phyloP scores from a whole-genome alignment of 179 eudicot species.

The Silene noctiflora region DNA sequence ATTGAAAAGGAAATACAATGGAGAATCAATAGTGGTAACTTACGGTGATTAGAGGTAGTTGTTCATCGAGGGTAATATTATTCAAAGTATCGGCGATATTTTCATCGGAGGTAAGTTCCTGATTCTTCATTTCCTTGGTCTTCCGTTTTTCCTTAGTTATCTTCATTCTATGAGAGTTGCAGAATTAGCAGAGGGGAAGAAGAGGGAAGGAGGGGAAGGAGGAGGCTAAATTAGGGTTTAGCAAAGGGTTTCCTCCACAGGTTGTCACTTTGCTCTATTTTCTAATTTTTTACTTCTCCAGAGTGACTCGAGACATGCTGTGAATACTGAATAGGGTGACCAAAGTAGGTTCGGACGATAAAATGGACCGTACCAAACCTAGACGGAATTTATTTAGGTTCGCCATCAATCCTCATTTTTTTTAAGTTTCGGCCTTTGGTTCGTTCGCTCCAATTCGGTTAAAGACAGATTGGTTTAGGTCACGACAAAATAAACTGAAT shows the following conservation, averaged over 20 bases:
- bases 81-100: neutral
- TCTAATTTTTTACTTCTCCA: too few relatives aligned
- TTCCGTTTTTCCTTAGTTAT: neutral
- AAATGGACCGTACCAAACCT: too few relatives aligned
- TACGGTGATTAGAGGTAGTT: slow-evolving; percentile 18
- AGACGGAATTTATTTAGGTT: too few relatives aligned
- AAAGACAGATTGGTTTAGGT: too few relatives aligned
- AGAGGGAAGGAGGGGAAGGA: neutral
- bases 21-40: neutral
- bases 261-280: too few relatives aligned
- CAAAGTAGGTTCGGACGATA: too few relatives aligned
- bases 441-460: too few relatives aligned
- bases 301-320: too few relatives aligned
- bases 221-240: slow-evolving; percentile 13
- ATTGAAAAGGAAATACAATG: neutral
- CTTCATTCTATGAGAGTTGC: neutral
- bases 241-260: neutral
- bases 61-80: neutral
- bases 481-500: too few relatives aligned
- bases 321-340: too few relatives aligned
- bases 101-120: neutral
- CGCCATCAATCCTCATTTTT: too few relatives aligned
- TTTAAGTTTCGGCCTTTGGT: too few relatives aligned
- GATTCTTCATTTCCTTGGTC: neutral
- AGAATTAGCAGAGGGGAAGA: neutral